A percentile compares a stretch with the other conserved stretches of the same genome.
These are phyloP conservation scores for Cinnamomum chago DNA, from an alignment of 164 flowering plant species.

Conservation along the genomic window DNA sequence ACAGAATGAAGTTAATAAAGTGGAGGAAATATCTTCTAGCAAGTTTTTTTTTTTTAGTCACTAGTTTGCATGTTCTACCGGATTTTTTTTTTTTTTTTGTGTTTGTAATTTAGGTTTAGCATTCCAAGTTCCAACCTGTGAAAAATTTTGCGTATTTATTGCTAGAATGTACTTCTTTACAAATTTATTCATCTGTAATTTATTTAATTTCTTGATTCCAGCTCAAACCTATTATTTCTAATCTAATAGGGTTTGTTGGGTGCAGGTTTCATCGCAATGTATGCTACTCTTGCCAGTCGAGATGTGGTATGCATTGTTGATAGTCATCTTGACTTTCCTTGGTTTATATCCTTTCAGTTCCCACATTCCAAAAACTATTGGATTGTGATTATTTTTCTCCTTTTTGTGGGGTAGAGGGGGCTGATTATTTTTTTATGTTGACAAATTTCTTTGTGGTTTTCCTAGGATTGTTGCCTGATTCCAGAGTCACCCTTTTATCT, in stretches of 20 bases:
- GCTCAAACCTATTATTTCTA: not conserved
- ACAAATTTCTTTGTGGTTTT: not conserved
- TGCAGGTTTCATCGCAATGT: constrained; percentile 96
- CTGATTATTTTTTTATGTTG: not conserved
- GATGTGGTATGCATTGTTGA: constrained; percentile 44
- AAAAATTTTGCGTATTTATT: not conserved
- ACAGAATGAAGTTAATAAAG: not conserved
- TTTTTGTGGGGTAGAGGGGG: not conserved
- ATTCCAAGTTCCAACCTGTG: no score
- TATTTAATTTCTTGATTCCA: not conserved
- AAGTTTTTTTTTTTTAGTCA: no score
- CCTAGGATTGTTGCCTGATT: constrained; percentile 83
- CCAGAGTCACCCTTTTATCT: constrained; percentile 93
- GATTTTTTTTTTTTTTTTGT: no score
- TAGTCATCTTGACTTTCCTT: not conserved
- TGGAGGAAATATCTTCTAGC: not conserved
- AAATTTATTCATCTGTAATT: not conserved
- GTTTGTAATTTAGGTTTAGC: no score
- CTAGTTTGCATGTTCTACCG: not conserved
- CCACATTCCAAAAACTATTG: not conserved
- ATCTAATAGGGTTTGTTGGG: constrained; percentile 10
- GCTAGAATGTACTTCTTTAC: not conserved
- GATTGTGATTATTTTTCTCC: not conserved
- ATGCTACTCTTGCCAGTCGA: constrained; percentile 95
- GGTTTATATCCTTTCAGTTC: not conserved